Evolutionary conservation across 75 land plant species (phyloP).

Genomic region (Azolla pinnata): DNA sequence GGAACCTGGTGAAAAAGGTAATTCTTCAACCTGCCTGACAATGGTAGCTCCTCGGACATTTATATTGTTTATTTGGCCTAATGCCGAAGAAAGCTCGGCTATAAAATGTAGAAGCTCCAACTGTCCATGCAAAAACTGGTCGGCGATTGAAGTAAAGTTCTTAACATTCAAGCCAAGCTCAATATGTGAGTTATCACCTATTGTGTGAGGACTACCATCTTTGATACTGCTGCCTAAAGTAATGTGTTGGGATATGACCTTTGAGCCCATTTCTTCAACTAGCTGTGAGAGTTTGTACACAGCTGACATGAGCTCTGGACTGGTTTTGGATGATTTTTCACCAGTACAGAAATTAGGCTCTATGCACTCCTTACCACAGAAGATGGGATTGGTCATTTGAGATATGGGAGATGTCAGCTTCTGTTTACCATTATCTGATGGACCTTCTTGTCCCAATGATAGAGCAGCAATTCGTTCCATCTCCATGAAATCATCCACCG

Average conservation of each 20-base stretch:
- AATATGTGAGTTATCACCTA: neutral
- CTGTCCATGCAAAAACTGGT: conserved; percentile 1
- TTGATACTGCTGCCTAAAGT: neutral
- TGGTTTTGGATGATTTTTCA: neutral
- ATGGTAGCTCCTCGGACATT: no score
- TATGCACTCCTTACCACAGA: neutral
- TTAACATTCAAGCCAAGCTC: neutral
- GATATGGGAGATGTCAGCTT: neutral
- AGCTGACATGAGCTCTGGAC: neutral
- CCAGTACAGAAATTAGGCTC: conserved; percentile 9
- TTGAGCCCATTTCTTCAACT: neutral
- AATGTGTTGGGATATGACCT: neutral
- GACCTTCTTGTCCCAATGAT: neutral
- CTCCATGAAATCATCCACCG: neutral
- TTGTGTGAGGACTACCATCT: neutral
- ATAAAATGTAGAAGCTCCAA: neutral
- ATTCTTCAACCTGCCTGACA: no score
- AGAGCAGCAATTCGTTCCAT: neutral
- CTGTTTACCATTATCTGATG: neutral
- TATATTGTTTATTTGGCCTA: neutral
- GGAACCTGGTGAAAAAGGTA: no score
- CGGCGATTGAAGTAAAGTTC: neutral
- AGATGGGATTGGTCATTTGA: neutral
- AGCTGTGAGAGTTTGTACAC: neutral
- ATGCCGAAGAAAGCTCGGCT: neutral